Base-by-base conservation (phyloP, 192 early-diverging fungal species). In the Rhizoclosmatium sp. region DNA sequence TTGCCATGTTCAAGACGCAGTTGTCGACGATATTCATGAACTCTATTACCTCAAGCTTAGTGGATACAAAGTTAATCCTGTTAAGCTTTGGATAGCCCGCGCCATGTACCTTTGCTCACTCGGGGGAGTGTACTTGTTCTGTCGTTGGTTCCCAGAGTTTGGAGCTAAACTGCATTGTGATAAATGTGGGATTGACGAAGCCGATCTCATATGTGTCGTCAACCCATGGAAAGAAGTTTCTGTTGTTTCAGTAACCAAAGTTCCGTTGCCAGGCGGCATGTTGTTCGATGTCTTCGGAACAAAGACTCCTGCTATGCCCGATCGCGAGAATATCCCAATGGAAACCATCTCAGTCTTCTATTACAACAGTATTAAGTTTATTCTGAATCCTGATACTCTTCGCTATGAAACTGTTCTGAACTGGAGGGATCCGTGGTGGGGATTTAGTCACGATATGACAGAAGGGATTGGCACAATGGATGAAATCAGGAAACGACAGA, bases 81-180 rank as follows among this genome's bases (percentile, higher is more conserved):
- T 40, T 40, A 19, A 21, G 21, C 60, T 62, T 7, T 62, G 90
- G 59, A 46, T 93, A 4, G 97, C 94, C 82, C 82, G 89, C 66
- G 7, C 93, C 4, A 48, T 92, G 3, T 93, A 90, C 31, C 14
- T 94, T 46, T 72, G 93, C 59, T 89, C 95, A 2, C 78, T 86
- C 2, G 97, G 97, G 3, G 78, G 92, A 7, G 76, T 93, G 1
- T 95, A 91, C 67, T 83, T 98, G 19, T 59, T 96, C 10, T 92
- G 90, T 61, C 92, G 95, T 45, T 98, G 98, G 97, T 80, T 98
- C 48, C 94, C 95, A 65, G 80, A 78, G 23, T 87, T 92, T 85
- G 93, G 91, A 80, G 87, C 97, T 45, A 73, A 78, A 64, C 90
- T 93, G 87, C 92, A 92, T 0, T 92, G 92, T n/a, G 58, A 48